These are phyloP conservation scores for Pulveroboletus sp. DNA, from an alignment of 768 basidiomycete genomes.

Conservation along the genomic window DNA sequence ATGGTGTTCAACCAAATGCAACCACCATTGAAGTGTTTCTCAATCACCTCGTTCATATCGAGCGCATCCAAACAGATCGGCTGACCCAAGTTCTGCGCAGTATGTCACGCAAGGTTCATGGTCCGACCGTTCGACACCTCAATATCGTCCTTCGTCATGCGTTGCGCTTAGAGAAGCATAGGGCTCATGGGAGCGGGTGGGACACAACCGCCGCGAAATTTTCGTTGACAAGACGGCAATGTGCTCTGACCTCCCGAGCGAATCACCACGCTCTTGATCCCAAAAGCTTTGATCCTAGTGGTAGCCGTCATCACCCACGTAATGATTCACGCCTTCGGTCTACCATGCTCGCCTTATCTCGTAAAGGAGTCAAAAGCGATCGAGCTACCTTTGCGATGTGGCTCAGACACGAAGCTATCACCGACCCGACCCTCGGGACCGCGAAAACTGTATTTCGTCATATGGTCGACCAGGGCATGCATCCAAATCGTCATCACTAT, in stretches of 20 bases:
- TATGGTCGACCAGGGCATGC: constrained; percentile 64
- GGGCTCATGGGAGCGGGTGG: constrained; percentile 45
- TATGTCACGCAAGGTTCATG: constrained; percentile 38
- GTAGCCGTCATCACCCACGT: constrained; percentile 35
- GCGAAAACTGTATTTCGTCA: constrained; percentile 52
- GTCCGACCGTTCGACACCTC: constrained; percentile 52
- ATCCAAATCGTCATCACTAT: constrained; percentile 69
- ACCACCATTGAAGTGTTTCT: constrained; percentile 55
- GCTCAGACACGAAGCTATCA: constrained; percentile 56
- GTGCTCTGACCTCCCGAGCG: constrained; percentile 5
- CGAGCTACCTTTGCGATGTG: constrained; percentile 54
- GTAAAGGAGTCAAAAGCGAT: constrained; percentile 51
- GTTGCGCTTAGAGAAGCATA: constrained; percentile 48
- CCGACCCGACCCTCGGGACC: constrained; percentile 45
- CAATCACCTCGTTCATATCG: constrained; percentile 42
- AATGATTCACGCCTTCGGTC: constrained; percentile 35
- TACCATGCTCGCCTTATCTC: constrained; percentile 42
- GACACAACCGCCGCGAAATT: constrained; percentile 37
- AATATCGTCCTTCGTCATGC: constrained; percentile 51
- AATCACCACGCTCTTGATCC: constrained; percentile 17
- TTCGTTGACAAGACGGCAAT: constrained; percentile 28
- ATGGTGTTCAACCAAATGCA: constrained; percentile 47
- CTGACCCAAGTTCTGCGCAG: constrained; percentile 46
- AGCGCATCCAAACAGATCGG: constrained; percentile 40
- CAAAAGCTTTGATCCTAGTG: constrained; percentile 44